Evolutionary conservation across 768 basidiomycete species (phyloP).

Genomic region (Pulveroboletus frians): DNA sequence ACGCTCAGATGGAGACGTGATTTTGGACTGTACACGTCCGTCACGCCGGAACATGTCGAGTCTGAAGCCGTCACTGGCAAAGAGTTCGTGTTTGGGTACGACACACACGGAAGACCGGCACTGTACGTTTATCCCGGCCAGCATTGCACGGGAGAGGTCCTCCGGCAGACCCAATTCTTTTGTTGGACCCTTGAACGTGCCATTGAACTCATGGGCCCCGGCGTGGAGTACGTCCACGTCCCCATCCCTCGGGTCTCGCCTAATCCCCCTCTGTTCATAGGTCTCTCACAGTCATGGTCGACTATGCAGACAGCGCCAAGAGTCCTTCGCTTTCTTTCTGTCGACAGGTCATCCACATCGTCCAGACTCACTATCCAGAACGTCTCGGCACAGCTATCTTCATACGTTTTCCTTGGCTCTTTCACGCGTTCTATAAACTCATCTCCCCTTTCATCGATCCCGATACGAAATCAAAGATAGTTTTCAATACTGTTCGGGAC

Average conservation of each 20-base stretch:
- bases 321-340: conserved; percentile 39
- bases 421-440: conserved; percentile 71
- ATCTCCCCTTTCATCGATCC: conserved; percentile 83
- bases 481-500: conserved; percentile 56
- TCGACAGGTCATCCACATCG: conserved; percentile 49
- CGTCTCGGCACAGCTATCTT: conserved; percentile 72
- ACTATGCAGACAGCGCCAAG: conserved; percentile 72
- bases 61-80: conserved; percentile 84
- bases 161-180: conserved; percentile 64
- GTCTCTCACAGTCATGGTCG: conserved; percentile 65
- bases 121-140: conserved; percentile 64
- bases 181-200: conserved; percentile 77
- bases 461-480: conserved; percentile 66
- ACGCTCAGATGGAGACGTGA: conserved; percentile 80
- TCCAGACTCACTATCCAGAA: conserved; percentile 84
- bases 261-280: conserved; percentile 32
- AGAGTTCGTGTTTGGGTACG: conserved; percentile 72
- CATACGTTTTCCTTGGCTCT: conserved; percentile 74
- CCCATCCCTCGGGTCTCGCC: background rate
- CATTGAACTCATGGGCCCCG: conserved; percentile 73
- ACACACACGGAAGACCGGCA: conserved; percentile 56
- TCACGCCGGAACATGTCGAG: conserved; percentile 61
- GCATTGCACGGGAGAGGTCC: conserved; percentile 72
- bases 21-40: conserved; percentile 60
- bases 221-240: conserved; percentile 60